A percentile compares a stretch with the other conserved stretches of the same genome.
These are phyloP conservation scores for Colletotrichum endophyticum DNA, from an alignment of 2,329 filamentous ascomycete species.

Conservation along the genomic window DNA sequence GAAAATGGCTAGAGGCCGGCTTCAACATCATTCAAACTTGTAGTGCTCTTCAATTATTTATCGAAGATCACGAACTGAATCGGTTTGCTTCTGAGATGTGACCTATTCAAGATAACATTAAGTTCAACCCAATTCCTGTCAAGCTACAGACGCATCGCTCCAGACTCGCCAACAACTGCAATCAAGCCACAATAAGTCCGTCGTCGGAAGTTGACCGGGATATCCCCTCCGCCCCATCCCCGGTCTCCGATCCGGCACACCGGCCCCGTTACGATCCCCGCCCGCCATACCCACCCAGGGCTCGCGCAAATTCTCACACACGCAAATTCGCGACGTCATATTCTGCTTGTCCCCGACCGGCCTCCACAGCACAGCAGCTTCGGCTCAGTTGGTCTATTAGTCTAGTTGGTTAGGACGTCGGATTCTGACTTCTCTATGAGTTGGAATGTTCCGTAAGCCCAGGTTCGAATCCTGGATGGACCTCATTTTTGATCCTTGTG, in stretches of 20 bases:
- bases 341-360: not conserved
- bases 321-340: not conserved
- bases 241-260: not conserved
- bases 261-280: not conserved
- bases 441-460: slow-evolving; percentile 7
- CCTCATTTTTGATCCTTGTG: not conserved
- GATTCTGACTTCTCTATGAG: not conserved
- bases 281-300: not conserved
- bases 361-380: not conserved
- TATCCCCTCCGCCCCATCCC: not conserved
- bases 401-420: slow-evolving; percentile 19
- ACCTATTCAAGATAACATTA: not conserved
- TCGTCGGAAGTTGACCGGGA: not conserved
- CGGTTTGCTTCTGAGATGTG: not conserved
- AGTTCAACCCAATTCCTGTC: not conserved
- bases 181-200: not conserved
- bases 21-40: not conserved
- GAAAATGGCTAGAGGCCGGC: not conserved
- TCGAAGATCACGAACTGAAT: not conserved
- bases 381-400: slow-evolving; percentile 8
- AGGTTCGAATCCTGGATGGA: slow-evolving; percentile 19
- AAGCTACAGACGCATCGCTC: not conserved
- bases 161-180: not conserved
- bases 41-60: not conserved
- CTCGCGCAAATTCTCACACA: not conserved